Percentiles rank a stretch among this genome's conserved stretches.
Conservation (phyloP, 306 rosid species). For the Quercus gilva region DNA sequence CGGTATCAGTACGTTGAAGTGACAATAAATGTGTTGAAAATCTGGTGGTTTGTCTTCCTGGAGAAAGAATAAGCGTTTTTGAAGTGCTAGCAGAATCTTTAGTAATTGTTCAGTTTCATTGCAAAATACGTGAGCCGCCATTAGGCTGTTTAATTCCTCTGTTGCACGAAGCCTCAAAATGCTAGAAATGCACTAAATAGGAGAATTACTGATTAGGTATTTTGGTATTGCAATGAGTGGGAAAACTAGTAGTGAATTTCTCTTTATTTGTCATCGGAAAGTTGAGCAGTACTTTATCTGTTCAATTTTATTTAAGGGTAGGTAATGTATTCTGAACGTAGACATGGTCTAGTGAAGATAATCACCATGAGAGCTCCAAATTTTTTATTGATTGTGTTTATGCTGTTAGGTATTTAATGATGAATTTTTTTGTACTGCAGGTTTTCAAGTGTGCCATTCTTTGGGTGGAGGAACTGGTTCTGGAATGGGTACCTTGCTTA, state of each 20-base stretch:
- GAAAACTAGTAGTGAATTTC: not conserved
- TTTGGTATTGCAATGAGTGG: not conserved
- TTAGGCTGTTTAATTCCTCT: not conserved
- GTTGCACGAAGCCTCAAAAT: not conserved
- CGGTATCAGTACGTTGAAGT: not conserved
- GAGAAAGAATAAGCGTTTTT: not conserved
- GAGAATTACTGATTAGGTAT: not conserved
- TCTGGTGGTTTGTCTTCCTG: not conserved
- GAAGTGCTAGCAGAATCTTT: not conserved
- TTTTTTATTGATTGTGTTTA: not conserved
- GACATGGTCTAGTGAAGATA: not conserved
- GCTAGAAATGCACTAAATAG: not conserved
- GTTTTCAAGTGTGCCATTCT: slow-evolving; percentile 60
- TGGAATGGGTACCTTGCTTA: slow-evolving; percentile 57
- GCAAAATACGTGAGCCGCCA: not conserved
- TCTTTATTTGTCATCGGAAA: not conserved
- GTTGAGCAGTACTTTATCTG: not conserved
- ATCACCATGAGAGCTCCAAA: not conserved
- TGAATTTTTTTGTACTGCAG: slow-evolving; percentile 13
- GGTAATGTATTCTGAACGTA: not conserved
- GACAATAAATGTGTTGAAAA: not conserved
- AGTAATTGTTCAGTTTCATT: not conserved
- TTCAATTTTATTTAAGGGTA: not conserved
- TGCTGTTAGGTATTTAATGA: not conserved
- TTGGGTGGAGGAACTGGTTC: slow-evolving; percentile 63